phyloP scores from a whole-genome alignment of 129 eudicot species.

The Flaveria robusta region DNA sequence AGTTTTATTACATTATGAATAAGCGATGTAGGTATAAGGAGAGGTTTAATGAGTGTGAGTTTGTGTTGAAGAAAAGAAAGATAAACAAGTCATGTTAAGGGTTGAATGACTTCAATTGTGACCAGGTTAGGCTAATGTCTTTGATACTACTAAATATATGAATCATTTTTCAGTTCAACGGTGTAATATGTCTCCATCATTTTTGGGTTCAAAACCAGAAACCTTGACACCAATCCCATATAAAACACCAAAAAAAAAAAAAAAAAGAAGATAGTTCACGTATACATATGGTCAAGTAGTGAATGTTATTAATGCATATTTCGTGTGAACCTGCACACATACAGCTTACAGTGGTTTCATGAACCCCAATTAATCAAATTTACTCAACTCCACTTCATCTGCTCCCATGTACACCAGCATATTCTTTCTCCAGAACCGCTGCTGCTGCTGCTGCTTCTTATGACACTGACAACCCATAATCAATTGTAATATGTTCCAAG shows the following conservation, averaged over 20 bases:
- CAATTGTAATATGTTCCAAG: not conserved
- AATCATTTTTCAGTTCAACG: too few species aligned
- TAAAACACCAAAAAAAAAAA: constrained; percentile 12
- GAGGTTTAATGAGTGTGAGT: too few species aligned
- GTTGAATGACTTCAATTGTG: too few species aligned
- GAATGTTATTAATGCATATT: constrained; percentile 24
- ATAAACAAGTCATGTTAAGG: too few species aligned
- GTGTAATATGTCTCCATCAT: too few species aligned
- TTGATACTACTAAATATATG: too few species aligned
- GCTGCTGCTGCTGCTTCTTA: not conserved
- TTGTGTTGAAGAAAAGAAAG: too few species aligned
- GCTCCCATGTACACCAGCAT: not conserved
- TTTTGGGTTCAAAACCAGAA: not conserved
- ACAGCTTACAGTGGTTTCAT: constrained; percentile 27
- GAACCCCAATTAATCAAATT: constrained; percentile 19
- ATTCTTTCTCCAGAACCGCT: not conserved
- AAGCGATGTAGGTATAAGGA: too few species aligned
- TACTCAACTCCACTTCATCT: constrained; percentile 22
- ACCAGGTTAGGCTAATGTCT: too few species aligned
- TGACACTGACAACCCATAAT: constrained; percentile 12
- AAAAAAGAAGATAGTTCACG: not conserved
- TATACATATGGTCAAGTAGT: constrained; percentile 11
- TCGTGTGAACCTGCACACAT: constrained; percentile 25
- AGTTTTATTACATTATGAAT: too few species aligned
- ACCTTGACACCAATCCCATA: not conserved